Evolutionary conservation across 768 basidiomycete genomes (phyloP).

Genomic region (Daedaleopsis sinensis): DNA sequence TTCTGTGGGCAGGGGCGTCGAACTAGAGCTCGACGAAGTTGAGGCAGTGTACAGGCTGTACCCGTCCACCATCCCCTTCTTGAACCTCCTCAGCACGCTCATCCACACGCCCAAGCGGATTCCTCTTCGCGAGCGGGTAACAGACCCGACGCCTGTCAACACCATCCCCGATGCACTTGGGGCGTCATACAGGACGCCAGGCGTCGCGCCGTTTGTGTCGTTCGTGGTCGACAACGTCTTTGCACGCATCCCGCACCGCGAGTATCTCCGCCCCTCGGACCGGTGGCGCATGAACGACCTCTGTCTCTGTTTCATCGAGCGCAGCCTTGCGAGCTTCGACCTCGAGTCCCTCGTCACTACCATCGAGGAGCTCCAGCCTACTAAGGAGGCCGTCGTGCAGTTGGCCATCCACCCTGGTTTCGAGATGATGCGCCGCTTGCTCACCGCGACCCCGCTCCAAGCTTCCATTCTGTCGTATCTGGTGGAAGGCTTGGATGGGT

Average conservation of each 20-base stretch:
- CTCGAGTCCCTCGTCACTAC: conserved; percentile 69
- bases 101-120: conserved; percentile 82
- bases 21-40: conserved; percentile 86
- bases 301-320: conserved; percentile 84
- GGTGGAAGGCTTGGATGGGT: conserved; percentile 76
- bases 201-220: conserved; percentile 78
- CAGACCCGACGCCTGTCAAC: conserved; percentile 62
- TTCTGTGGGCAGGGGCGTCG: conserved; percentile 73
- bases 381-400: conserved; percentile 54
- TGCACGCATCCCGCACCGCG: conserved; percentile 70
- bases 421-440: conserved; percentile 77
- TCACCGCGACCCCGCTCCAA: conserved; percentile 76
- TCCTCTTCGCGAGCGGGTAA: conserved; percentile 58
- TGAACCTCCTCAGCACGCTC: conserved; percentile 79
- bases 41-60: conserved; percentile 80
- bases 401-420: conserved; percentile 83
- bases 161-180: conserved; percentile 83
- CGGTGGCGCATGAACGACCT: conserved; percentile 87
- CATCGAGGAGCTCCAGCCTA: conserved; percentile 55
- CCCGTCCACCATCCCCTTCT: conserved; percentile 88
- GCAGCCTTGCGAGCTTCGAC: conserved; percentile 79
- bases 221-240: conserved; percentile 93
- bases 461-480: conserved; percentile 75
- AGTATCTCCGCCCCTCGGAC: conserved; percentile 75
- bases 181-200: conserved; percentile 77